A percentile compares a stretch with the other conserved stretches of the same genome.
Evolutionary conservation across 805 yeast genomes (phyloP).

Genomic region (Yamadazyma sp.): DNA sequence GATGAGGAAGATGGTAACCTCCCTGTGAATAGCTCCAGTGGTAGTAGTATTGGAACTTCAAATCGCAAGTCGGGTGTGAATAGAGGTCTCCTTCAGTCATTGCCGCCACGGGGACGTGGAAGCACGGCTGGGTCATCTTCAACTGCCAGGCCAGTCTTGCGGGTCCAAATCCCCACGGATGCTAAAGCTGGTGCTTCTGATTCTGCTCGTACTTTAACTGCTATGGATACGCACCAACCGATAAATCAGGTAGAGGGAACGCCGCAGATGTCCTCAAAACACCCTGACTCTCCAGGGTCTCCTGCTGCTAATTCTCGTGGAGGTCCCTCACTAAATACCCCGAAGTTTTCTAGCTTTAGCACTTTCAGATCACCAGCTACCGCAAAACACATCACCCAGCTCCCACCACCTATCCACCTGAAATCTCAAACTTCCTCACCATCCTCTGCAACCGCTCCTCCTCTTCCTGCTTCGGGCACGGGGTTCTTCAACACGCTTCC

Average conservation of each 20-base stretch:
- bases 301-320: too few relatives aligned
- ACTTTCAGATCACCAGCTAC: conserved; percentile 32
- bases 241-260: neutral
- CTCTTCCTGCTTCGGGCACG: conserved; percentile 27
- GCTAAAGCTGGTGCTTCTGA: conserved; percentile 31
- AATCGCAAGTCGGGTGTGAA: neutral
- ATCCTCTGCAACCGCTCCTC: conserved; percentile 39
- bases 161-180: conserved; percentile 65
- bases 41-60: too few relatives aligned
- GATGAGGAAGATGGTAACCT: conserved; percentile 14
- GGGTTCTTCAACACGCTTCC: conserved; percentile 28
- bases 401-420: conserved; percentile 35
- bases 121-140: conserved; percentile 2
- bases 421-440: conserved; percentile 45
- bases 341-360: conserved; percentile 21
- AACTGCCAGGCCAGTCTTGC: conserved; percentile 54
- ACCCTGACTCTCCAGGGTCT: too few relatives aligned
- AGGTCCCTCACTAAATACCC: conserved; percentile 19
- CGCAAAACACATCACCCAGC: conserved; percentile 28
- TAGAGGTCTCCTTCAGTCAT: conserved; percentile 1
- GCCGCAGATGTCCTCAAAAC: too few relatives aligned
- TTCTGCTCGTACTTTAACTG: conserved; percentile 48
- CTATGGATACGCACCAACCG: conserved; percentile 28
- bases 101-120: neutral
- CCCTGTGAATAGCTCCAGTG: too few relatives aligned